phyloP scores from a whole-genome alignment of 352 stramenopile species.

The Phytopythium delawarense region DNA sequence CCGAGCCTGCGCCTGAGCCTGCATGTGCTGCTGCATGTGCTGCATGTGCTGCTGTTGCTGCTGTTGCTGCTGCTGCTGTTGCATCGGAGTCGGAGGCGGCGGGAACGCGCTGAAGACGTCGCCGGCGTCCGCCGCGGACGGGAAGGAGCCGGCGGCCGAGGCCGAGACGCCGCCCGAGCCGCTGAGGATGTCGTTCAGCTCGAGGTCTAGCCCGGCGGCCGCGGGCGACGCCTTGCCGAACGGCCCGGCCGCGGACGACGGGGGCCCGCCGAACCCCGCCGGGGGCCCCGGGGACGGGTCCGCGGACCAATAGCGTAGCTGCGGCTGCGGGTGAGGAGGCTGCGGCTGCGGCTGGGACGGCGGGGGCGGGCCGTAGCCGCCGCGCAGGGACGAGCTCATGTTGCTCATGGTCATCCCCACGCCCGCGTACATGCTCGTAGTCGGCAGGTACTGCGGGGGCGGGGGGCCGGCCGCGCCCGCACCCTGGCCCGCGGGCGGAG shows the following conservation, averaged over 20 bases:
- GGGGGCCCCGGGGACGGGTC: conserved; percentile 13
- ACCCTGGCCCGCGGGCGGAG: too few relatives aligned
- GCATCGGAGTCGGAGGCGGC: conserved; percentile 1
- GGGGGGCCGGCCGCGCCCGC: too few relatives aligned
- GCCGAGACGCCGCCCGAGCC: not conserved
- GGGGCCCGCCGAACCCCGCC: not conserved
- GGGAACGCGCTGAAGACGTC: conserved; percentile 3
- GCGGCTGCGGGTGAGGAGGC: not conserved
- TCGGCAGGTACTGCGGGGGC: not conserved
- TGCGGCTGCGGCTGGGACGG: conserved; percentile 15
- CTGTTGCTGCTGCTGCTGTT: conserved; percentile 3
- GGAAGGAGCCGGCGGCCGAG: conserved; percentile 13
- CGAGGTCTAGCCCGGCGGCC: conserved; percentile 24
- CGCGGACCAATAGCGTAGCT: conserved; percentile 21
- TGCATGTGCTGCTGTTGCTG: not conserved
- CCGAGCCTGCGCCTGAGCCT: not conserved
- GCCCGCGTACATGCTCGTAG: conserved; percentile 9
- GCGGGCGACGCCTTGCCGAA: not conserved
- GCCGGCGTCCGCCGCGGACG: not conserved
- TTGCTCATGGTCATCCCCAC: conserved; percentile 20
- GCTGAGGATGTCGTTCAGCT: conserved; percentile 34
- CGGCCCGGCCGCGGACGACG: not conserved
- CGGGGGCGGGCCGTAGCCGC: conserved; percentile 13
- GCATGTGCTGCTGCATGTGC: not conserved
- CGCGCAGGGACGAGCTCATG: conserved; percentile 24